Evolutionary conservation across 345 rosid species (phyloP).

Genomic region (Eucalyptus cladocalyx): DNA sequence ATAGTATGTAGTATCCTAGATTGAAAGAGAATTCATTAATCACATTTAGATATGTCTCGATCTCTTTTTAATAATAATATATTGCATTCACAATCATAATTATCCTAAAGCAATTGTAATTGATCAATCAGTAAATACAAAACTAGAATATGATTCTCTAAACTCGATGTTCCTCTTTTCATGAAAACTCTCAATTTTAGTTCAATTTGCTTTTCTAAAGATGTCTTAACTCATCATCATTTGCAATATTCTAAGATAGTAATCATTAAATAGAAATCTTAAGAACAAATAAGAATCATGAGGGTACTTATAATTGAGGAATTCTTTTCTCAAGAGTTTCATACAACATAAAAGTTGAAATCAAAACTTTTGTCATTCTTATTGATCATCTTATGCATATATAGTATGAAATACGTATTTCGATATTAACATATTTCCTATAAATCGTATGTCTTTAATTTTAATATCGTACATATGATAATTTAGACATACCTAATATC

Average conservation of each 20-base stretch:
- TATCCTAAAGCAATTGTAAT: fast-evolving
- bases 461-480: fast-evolving
- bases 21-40: fast-evolving
- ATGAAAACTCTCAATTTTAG: too few relatives aligned
- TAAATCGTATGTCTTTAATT: fast-evolving
- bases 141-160: fast-evolving
- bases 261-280: too few relatives aligned
- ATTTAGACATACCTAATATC: fast-evolving
- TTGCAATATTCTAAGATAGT: fast-evolving
- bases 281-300: fast-evolving
- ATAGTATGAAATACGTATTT: too few relatives aligned
- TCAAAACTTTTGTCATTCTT: fast-evolving
- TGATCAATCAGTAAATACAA: fast-evolving
- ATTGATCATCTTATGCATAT: too few relatives aligned
- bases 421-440: fast-evolving
- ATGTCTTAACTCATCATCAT: too few relatives aligned
- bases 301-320: fast-evolving
- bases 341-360: too few relatives aligned
- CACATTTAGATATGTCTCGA: too few relatives aligned
- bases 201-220: too few relatives aligned
- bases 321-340: fast-evolving
- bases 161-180: fast-evolving
- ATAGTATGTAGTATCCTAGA: fast-evolving
- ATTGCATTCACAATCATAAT: fast-evolving
- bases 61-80: too few relatives aligned